phyloP scores from a whole-genome alignment of 2,329 filamentous ascomycete genomes.

The Cytospora leucostoma region DNA sequence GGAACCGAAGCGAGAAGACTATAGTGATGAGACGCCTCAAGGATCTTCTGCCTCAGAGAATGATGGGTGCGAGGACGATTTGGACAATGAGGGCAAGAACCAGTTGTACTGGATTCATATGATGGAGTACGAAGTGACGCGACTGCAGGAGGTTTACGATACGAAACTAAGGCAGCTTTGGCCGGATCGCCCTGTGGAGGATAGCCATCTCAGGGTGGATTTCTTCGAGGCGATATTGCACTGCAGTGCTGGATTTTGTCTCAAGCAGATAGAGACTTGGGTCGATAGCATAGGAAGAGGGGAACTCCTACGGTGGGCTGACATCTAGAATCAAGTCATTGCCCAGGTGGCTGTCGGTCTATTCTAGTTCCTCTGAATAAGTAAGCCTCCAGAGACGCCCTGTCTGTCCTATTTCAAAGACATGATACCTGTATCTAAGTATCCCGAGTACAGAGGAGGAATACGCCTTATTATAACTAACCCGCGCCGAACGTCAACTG shows the following conservation, averaged over 20 bases:
- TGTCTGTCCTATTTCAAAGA: too few species aligned
- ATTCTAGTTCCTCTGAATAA: too few species aligned
- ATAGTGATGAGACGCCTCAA: slow-evolving; percentile 34
- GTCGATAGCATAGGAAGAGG: slow-evolving; percentile 31
- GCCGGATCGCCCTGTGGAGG: slow-evolving; percentile 38
- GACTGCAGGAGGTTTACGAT: slow-evolving; percentile 39
- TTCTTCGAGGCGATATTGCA: slow-evolving; percentile 34
- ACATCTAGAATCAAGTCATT: not conserved
- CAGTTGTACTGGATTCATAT: slow-evolving; percentile 44
- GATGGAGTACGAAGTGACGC: slow-evolving; percentile 44
- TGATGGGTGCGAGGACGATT: slow-evolving; percentile 18
- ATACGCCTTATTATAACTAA: too few species aligned
- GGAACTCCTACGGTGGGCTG: slow-evolving; percentile 24
- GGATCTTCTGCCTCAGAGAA: not conserved
- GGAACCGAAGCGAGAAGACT: slow-evolving; percentile 37
- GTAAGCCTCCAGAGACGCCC: too few species aligned
- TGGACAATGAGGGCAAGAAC: slow-evolving; percentile 44
- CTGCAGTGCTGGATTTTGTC: slow-evolving; percentile 31
- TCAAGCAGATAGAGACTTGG: slow-evolving; percentile 32
- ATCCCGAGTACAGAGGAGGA: too few species aligned
- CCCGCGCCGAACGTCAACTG: too few species aligned
- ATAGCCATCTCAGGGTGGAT: slow-evolving; percentile 36
- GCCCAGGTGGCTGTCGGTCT: too few species aligned
- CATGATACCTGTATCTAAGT: too few species aligned
- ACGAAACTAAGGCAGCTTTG: slow-evolving; percentile 36